Evolutionary conservation across 2,329 filamentous ascomycete species (phyloP), one percentile per base, ranked within the genome.

Genomic region (Chrysoporthe cubensis): DNA sequence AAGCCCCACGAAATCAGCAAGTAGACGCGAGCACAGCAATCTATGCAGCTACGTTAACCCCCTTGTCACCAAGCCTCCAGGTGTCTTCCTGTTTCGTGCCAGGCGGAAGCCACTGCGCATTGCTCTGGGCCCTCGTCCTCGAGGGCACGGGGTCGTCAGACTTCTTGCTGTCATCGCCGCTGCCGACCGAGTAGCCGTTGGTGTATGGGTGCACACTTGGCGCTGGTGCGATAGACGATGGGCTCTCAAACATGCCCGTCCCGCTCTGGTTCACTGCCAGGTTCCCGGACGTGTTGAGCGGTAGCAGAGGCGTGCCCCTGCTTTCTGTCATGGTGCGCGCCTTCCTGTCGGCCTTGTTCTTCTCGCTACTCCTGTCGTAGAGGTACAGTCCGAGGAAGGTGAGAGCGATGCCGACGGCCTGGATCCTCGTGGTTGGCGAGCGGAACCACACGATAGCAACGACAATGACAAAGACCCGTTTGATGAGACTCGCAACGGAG

Each of bases 391-490:
- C 96, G 42, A 97, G 74, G 76, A 97, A 97, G 0, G 96, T 99
- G 58, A 99, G 87, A 4, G 81, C 87, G 74, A 99, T 97, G 18
- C 96, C 96, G 54, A 91, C 84, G 0, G 88, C 93, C 79, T 99
- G 96, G 18, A 96, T 79, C 18, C 84, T 85, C 5, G 93, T 97
- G 43, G 96, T 97, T 1, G 91, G 88, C 78, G 90, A 97, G 71
- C 93, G 91, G 80, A 98, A 99, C 96, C 96, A 99, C 72, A 98
- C 82, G 70, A 99, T 95, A 7, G 96, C 94, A 73, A 97, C 91
- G 68, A 96, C 88, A 74, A 99, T 97, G 75, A 99, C 95, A 76
- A 97, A 97, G 14, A 99, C 96, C 61, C 96, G 91, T 82, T 99
- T 99, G 80, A 99, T 96, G 70, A 99, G 84, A 66, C 92, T 96